Evolutionary conservation across 305 asterid species (phyloP), one percentile per base, ranked within the genome.

Genomic region (Withania somnifera): DNA sequence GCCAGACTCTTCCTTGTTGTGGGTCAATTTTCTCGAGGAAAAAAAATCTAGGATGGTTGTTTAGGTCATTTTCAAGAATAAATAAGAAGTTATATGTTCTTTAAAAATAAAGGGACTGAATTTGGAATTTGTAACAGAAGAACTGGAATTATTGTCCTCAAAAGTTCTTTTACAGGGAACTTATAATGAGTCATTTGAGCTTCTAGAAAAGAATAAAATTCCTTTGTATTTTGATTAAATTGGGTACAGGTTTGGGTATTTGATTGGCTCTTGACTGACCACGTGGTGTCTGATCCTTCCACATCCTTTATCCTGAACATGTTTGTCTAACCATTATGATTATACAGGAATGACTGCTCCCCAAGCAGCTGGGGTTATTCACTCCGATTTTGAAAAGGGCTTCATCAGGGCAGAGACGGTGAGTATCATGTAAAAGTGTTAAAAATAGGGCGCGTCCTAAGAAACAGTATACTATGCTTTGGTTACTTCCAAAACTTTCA

Each of bases 361-460:
- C 83, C 95, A 96, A 90, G 98, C 99, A 51, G 99, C 99, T 87
- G 99, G 99, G 42, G 98, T 96, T 64, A 96, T 96, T 86, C 98
- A 96, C 90, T 92, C 99, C 0, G 99, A 96, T 86, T 96, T 96
- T 80, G 99, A 96, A 88, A 92, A 97, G 88, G 99, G 99, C 82
- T 96, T 96, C 89, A 96, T 96, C 87, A 91, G 98, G 88, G 99
- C 99, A 82, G 98, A 96, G 91, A 96, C 98, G 89, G 99, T 96
- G 83, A 88, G 89, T 57, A 82, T 81, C 81, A 50, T 75, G 63
- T 50, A 9, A 50, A 75, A 26, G 28, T 61, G 69, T 61, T 61
- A 0, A 13, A 26, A 17, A 52, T 28, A 50, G 63, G 47, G 45
- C 28, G 51, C 13, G 42, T 75, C 61, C 7, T 75, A 75, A 75